Base-by-base conservation (phyloP, 768 basidiomycete genomes). In the Steccherinum ochraceum region DNA sequence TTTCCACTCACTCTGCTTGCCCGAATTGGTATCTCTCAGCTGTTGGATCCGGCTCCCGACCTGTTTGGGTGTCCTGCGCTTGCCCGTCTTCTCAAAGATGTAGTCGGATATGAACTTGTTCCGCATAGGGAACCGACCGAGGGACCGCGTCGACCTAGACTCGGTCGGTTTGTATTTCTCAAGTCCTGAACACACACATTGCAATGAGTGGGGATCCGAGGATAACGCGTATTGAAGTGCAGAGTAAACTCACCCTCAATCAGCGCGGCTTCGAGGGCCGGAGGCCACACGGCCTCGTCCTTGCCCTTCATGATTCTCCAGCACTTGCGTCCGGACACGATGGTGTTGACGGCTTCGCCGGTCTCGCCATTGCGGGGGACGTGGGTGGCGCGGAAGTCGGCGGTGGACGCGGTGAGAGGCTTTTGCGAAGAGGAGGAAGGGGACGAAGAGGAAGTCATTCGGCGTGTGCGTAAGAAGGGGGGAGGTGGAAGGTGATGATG, bases 21-120 rank as follows among this genome's bases (percentile, higher is more conserved):
- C 86, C 45, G 84, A 80, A 57, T 80, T 77, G 2, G 84, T 84
- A 64, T 89, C 86, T 57, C 85, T 70, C 48, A 89, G 76, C 60
- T 89, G 86, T 61, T 89, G 87, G 25, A 89, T 71, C 50, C 87
- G 84, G 60, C 84, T 86, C 51, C 87, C 86, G 44, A 89, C 86
- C 66, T 89, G 86, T 64, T 89, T 89, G 20, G 86, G 78, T 5
- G 84, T 83, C 52, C 87, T 76, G 53, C 75, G 72, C 63, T 83
- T 81, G 20, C 86, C 84, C 0, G 87, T 89, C 55, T 75, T 77
- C 27, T 73, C 71, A 61, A 72, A 80, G 61, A 89, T 88, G 67
- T 84, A 82, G 56, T 89, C 84, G 47, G 86, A 85, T 55, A 89
- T 85, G 67, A 88, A 89, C 44, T 83, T 77, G 67, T 89, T 89